Evolutionary conservation across 2,329 filamentous ascomycete genomes (phyloP).

Genomic region (Fusarium buharicum): DNA sequence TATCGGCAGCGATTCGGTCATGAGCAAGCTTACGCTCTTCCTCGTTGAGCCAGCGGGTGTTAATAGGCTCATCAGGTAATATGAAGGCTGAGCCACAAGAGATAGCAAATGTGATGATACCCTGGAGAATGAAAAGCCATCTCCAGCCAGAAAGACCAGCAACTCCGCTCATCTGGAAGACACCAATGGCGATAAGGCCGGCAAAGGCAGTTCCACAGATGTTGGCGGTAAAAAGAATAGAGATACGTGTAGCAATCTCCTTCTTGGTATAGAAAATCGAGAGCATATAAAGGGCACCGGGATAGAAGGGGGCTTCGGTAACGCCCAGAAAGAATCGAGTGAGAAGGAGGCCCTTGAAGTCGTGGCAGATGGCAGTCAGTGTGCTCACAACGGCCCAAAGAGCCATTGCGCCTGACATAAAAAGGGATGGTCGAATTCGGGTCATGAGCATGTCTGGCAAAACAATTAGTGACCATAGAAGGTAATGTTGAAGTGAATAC

Average conservation of each 20-base stretch:
- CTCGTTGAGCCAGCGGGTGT: constrained; percentile 51
- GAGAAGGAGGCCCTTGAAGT: constrained; percentile 55
- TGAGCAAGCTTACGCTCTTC: constrained; percentile 56
- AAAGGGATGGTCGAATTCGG: constrained; percentile 55
- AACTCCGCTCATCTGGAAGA: constrained; percentile 47
- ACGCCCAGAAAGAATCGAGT: constrained; percentile 56
- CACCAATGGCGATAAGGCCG: constrained; percentile 56
- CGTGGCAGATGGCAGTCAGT: constrained; percentile 52
- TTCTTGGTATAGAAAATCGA: constrained; percentile 65
- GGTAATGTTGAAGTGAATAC: neutral
- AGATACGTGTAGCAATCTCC: constrained; percentile 55
- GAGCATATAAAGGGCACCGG: constrained; percentile 54
- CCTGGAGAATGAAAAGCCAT: constrained; percentile 50
- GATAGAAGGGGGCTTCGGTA: constrained; percentile 55
- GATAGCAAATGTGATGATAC: constrained; percentile 38
- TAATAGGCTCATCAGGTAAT: constrained; percentile 52
- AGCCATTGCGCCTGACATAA: constrained; percentile 52
- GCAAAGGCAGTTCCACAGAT: constrained; percentile 53
- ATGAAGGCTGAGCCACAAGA: constrained; percentile 48
- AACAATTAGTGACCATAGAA: constrained; percentile 55
- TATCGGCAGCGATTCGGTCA: constrained; percentile 49
- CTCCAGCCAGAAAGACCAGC: constrained; percentile 45
- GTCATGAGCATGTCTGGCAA: constrained; percentile 54
- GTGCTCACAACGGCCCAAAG: constrained; percentile 57
- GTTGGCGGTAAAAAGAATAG: constrained; percentile 57